Conservation (phyloP, 148 eudicot genomes). For the Nepenthes gracilis region DNA sequence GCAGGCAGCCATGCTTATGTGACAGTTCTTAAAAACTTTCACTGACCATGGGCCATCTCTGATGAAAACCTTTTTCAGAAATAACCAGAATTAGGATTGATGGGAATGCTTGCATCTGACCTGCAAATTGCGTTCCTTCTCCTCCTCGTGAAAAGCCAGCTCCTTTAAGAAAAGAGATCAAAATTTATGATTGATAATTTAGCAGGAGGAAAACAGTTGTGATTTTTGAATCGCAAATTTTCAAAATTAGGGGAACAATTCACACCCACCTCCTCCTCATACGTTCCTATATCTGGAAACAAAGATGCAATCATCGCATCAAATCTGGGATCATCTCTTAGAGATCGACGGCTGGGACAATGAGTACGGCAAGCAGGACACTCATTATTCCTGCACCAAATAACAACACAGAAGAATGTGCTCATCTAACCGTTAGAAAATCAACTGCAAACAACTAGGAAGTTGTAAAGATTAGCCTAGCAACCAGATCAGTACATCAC, state of each 20-base stretch:
- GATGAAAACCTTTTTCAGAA: background rate
- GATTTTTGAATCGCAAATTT: background rate
- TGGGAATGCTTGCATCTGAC: conserved; percentile 4
- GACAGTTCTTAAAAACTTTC: background rate
- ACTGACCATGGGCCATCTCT: background rate
- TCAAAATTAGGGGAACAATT: conserved; percentile 1
- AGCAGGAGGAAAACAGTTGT: too few relatives aligned
- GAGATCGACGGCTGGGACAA: conserved; percentile 53
- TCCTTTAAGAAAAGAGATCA: conserved; percentile 28
- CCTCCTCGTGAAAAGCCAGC: conserved; percentile 30
- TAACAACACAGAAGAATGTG: background rate
- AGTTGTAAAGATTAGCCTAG: background rate
- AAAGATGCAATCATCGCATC: conserved; percentile 35
- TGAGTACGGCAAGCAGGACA: conserved; percentile 57
- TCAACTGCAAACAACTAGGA: background rate
- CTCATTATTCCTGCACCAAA: conserved; percentile 31
- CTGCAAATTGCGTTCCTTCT: conserved; percentile 37
- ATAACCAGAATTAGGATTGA: background rate
- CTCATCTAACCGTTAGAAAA: background rate
- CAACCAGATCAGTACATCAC: background rate
- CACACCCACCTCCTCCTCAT: conserved; percentile 30
- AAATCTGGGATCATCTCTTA: conserved; percentile 44
- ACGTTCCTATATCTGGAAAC: conserved; percentile 37
- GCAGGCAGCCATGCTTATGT: too few relatives aligned
- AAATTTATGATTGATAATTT: too few relatives aligned